Base-by-base conservation (phyloP, 495 filamentous ascomycete genomes). In the Xylaria telfairii region DNA sequence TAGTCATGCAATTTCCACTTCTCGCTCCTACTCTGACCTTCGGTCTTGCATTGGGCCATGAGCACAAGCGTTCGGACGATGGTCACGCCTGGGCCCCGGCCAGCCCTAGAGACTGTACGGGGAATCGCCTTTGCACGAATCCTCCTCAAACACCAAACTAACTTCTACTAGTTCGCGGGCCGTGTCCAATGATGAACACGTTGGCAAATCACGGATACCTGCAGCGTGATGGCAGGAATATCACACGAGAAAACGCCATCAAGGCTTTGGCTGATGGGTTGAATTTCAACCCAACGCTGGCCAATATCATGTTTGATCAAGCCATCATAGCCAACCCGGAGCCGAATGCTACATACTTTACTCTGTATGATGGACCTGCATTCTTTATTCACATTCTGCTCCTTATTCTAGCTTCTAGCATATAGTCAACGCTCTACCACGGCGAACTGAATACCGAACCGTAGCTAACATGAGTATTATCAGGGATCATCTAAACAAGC, bases 281-380 rank as follows among this genome's bases (percentile, higher is more conserved):
- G 28, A 77, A 82, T 46, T 78, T 82, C 54, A 78, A 83, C 47
- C 53, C 51, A 10, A 74, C 71, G 39, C 75, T 88, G 9, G 79
- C 69, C 0, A 70, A 65, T 1, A 41, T 83, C 32, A 78, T 88
- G 77, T 85, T 81, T 59, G 68, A 84, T 8, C 73, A 76, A 65
- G 86, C 82, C n/a, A 49, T 83, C 10, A 71, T 79, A 21, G 79
- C 80, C 0, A 87, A 85, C 66, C 84, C 84, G 3, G 77, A 82
- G 65, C 81, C 80, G 0, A 87, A 86, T 71, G 81, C 84, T n/a
- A 86, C 84, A 8, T 81, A 67, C 53, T 87, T 87, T 12, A 57
- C 54, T 0, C 7, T 57, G 54, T 57, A 37, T 37, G 54, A 1
- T 5, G n/a, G 3, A 57, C 12, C 21, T 5, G 4, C 1, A 13